Evolutionary conservation across 768 basidiomycete species (phyloP), one percentile per base, ranked within the genome.

Genomic region (Pisolithus tinctorius): DNA sequence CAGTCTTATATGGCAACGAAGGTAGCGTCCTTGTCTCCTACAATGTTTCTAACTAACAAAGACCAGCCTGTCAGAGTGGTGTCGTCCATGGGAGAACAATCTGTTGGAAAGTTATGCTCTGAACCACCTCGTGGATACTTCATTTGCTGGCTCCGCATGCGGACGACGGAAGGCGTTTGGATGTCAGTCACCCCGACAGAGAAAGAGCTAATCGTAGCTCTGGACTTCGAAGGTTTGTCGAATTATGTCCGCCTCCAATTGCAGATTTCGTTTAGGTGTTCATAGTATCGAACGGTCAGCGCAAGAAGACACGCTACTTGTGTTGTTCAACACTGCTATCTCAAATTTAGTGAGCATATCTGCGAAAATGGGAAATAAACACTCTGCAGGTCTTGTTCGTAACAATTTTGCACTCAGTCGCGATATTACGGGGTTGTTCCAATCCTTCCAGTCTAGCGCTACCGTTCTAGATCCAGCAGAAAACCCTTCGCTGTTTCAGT

Each of bases 351-450:
- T 80, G 49, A 13, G 72, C 11, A 41, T 6, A 2, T 23, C 9
- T n/a, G n/a, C n/a, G 17, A 9, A 16, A 31, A 34, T 25, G 16
- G 10, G 25, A 14, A 47, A 23, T 34, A 5, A 20, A 47, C 40
- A n/a, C 9, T 14, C n/a, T 2, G 34, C 51, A 83, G 82, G 79
- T 84, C 1, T 63, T 83, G 2, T 83, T 67, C 75, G 83, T 4
- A 82, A 84, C 51, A 84, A 84, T 49, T 84, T 84, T 49, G 80
- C 82, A 0, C 64, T 83, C 2, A 77, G 79, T 41, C 70, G 81
- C 17, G 80, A 82, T 54, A 80, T 84, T 16, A 72, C 76, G 3
- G 79, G 79, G 3, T 72, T 83, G 2, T 84, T 84, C 50, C 78
- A 79, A 50, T 81, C 80, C 0, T 82, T 81, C 66, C 80, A 81